Evolutionary conservation across 2,329 filamentous ascomycete species (phyloP), one percentile per base, ranked within the genome.

Genomic region (Fusarium protoensiforme): DNA sequence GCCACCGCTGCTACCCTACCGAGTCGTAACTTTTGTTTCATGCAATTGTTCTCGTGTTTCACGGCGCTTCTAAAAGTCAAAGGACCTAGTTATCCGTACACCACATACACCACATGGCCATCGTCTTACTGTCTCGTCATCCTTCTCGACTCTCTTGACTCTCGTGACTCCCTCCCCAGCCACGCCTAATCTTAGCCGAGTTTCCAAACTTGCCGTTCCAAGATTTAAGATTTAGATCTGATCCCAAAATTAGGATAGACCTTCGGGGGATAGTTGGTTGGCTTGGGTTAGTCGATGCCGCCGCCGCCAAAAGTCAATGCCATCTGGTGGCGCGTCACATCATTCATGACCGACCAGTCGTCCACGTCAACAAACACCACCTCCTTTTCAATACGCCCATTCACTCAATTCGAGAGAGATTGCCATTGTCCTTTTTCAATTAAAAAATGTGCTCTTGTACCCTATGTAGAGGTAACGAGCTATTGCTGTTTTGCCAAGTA

Each of bases 401-500:
- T 46, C 41, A n/a, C 57, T 71, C 67, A 65, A 68, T 71, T 73
- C 39, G 43, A 16, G 20, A 68, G 65, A 64, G 64, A 73, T 73
- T 71, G 56, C 41, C 67, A 59, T 73, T 73, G 54, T 61, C 59
- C 51, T 61, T 72, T 56, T 64, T 74, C 48, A 54, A 69, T 69
- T 74, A 72, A 74, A 72, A 71, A 68, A 56, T 54, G 51, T 68
- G 51, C 60, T 71, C 67, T 64, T 71, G 48, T 61, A 73, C 46
- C 70, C 62, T 71, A 64, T 57, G 39, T 59, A 57, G 41, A 67
- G 70, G 70, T 73, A 54, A 16, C 33, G 60, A 67, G 70, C 70
- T 73, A 73, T 67, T 73, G 66, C 59, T 61, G 64, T 61, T 73
- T 65, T 74, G 71, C 71, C 68, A 74, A 74, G 68, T 66, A 74